Evolutionary conservation across 345 rosid species (phyloP), one percentile per base, ranked within the genome.

Genomic region (Triadica sebifera): DNA sequence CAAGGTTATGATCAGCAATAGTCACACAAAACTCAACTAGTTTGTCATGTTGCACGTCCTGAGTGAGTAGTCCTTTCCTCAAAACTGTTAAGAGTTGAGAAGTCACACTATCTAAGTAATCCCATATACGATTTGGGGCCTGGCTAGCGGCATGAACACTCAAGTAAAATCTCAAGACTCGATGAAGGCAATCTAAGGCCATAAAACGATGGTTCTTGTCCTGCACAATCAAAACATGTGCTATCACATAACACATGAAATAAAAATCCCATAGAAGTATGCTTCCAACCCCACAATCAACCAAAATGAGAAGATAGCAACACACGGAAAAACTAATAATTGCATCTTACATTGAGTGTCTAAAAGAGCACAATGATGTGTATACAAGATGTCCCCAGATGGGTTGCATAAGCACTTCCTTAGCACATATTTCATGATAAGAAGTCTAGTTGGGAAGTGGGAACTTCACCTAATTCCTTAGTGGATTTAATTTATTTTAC

Each of bases 141-240:
- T 95, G 98, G 78, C 81, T 89, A 75, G 98, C 90, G 61, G 98
- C 98, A 82, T 91, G 89, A 67, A 95, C 97, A 86, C 89, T 91
- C 89, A 95, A 79, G 87, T 95, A 95, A 81, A 93, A 95, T 81
- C 96, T 93, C 85, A 95, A 85, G 80, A 93, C 93, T 78, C 96
- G 94, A 84, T 95, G 99, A 80, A 95, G 97, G 75, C 97, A 95
- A 74, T 93, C 98, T 80, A 95, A 84, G 56, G 97, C 97, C 93
- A 95, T 91, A 87, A 88, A 95, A 52, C 99, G 97, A 78, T 95
- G 98, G 74, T 89, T 93, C 87, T 93, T 95, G 82, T 95, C 99
- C 99, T 95, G 88, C 87, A 83, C 15, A 74, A 83, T 37, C 78
- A 53, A 49, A 68, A 34, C 60, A 49, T 69, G 75, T 67, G 53